A percentile compares a stretch with the other conserved stretches of the same genome.
Conservation (phyloP, 768 basidiomycete species). For the Gyrodon lividus region DNA sequence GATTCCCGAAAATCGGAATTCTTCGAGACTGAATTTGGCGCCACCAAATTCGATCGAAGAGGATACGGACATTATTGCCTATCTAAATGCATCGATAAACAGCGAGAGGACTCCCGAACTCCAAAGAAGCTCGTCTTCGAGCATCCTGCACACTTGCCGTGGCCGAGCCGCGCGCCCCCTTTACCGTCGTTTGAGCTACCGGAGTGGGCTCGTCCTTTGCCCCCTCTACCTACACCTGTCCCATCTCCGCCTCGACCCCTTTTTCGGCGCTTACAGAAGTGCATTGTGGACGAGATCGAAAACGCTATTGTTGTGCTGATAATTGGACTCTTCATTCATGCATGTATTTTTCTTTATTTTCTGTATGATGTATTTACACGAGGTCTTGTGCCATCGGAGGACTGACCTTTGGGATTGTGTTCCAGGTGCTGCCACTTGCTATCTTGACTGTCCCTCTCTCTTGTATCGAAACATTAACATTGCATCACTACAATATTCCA, state of each 20-base stretch:
- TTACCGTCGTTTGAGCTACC: neutral
- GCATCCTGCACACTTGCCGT: constrained; percentile 16
- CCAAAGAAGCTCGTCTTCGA: constrained; percentile 22
- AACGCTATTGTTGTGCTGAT: constrained; percentile 26
- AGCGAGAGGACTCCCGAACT: constrained; percentile 18
- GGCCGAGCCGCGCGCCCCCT: constrained; percentile 14
- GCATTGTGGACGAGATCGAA: constrained; percentile 27
- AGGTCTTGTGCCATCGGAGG: constrained; percentile 26
- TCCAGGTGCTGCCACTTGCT: constrained; percentile 14
- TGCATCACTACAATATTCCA: too few relatives aligned
- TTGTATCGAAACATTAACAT: too few relatives aligned
- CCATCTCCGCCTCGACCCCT: constrained; percentile 10
- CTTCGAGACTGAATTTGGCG: constrained; percentile 29
- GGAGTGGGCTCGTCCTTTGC: neutral
- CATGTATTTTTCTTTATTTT: constrained; percentile 27
- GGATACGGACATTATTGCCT: constrained; percentile 29
- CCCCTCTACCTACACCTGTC: neutral
- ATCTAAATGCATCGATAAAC: constrained; percentile 26
- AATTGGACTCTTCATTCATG: constrained; percentile 26
- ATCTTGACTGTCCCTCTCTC: too few relatives aligned
- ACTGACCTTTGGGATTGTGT: constrained; percentile 10
- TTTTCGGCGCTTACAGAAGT: constrained; percentile 12
- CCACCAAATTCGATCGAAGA: constrained; percentile 24
- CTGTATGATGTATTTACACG: constrained; percentile 30
- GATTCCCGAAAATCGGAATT: constrained; percentile 22